phyloP scores from a whole-genome alignment of 768 basidiomycete genomes.

The Suillus discolor region DNA sequence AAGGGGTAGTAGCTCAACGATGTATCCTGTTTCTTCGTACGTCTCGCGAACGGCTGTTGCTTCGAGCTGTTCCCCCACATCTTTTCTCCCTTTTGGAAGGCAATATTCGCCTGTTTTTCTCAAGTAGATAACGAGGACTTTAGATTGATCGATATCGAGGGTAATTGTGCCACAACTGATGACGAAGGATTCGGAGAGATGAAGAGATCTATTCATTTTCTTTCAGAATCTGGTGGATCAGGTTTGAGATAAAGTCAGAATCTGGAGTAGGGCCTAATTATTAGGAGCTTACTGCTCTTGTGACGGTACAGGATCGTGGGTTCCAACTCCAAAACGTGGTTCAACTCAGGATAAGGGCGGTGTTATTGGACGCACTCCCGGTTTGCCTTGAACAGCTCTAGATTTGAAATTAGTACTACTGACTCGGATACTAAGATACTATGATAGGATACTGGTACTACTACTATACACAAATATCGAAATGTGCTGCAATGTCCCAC shows the following conservation, averaged over 20 bases:
- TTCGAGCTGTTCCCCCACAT: conserved; percentile 54
- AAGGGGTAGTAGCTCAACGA: conserved; percentile 50
- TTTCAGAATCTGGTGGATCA: background rate
- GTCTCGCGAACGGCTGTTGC: conserved; percentile 60
- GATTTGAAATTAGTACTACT: background rate
- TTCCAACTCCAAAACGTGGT: background rate
- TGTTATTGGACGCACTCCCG: background rate
- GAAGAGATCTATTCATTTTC: background rate
- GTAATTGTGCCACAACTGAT: conserved; percentile 1
- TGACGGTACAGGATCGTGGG: background rate
- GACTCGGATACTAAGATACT: too few species aligned
- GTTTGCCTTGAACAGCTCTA: background rate
- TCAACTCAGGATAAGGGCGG: too few species aligned
- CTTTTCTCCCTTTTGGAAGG: conserved; percentile 67
- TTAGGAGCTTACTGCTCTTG: background rate
- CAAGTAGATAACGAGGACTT: conserved; percentile 1
- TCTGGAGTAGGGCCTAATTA: background rate
- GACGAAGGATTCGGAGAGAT: background rate
- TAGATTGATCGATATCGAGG: background rate
- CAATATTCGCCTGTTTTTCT: conserved; percentile 28
- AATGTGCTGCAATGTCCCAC: too few species aligned
- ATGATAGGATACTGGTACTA: too few species aligned
- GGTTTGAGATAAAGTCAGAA: background rate
- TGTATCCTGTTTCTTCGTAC: conserved; percentile 66
- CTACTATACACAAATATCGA: too few species aligned